A percentile compares a stretch with the other conserved stretches of the same genome.
Evolutionary conservation across 345 rosid species (phyloP).

Genomic region (Eucalyptus leucophloia): DNA sequence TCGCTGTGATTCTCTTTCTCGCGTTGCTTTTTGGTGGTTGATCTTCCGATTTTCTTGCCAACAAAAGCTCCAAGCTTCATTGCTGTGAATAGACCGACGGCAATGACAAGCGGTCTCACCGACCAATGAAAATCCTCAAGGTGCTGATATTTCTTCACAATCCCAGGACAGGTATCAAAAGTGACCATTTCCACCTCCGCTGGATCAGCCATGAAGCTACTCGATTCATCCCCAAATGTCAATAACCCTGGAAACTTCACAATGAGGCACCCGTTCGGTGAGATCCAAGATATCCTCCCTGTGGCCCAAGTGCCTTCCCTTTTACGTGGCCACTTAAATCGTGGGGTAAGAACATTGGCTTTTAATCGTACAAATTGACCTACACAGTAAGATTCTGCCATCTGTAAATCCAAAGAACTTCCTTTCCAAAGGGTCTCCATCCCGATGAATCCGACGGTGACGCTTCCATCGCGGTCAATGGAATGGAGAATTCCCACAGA

Average conservation of each 20-base stretch:
- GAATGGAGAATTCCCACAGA: slow-evolving; percentile 84
- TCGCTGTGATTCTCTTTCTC: background rate
- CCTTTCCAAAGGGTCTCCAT: slow-evolving; percentile 75
- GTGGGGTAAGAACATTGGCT: slow-evolving; percentile 55
- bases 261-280: slow-evolving; percentile 79
- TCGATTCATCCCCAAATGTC: slow-evolving; percentile 33
- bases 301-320: slow-evolving; percentile 60
- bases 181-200: slow-evolving; percentile 71
- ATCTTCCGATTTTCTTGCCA: slow-evolving; percentile 36
- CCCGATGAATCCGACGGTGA: slow-evolving; percentile 72
- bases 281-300: slow-evolving; percentile 54
- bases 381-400: slow-evolving; percentile 61
- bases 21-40: slow-evolving; percentile 23
- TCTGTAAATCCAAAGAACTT: slow-evolving; percentile 56
- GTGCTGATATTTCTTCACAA: slow-evolving; percentile 67
- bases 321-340: slow-evolving; percentile 77
- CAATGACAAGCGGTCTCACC: slow-evolving; percentile 72
- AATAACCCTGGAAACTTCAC: slow-evolving; percentile 71
- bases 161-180: slow-evolving; percentile 48
- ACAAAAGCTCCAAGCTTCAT: slow-evolving; percentile 46
- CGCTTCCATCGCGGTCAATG: slow-evolving; percentile 49
- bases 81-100: slow-evolving; percentile 54
- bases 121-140: slow-evolving; percentile 95
- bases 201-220: slow-evolving; percentile 70
- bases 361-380: slow-evolving; percentile 79